Evolutionary conservation across 106 monocot species (phyloP).

Genomic region (Allium sativum): DNA sequence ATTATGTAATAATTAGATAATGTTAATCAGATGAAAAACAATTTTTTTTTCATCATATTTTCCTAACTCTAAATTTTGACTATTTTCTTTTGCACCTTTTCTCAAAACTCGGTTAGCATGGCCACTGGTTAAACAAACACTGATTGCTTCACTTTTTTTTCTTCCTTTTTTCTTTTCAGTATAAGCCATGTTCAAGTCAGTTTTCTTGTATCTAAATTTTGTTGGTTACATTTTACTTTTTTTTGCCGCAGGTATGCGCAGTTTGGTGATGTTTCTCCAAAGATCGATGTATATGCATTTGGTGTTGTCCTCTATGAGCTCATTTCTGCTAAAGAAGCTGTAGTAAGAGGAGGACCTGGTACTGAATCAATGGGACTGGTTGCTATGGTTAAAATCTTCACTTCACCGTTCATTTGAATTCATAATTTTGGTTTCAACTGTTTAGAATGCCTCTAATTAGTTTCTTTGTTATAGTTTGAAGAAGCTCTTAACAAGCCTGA

Average conservation of each 20-base stretch:
- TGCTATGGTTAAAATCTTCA: constrained; percentile 37
- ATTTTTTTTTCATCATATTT: too few species aligned
- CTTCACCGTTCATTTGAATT: neutral
- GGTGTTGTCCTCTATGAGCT: constrained; percentile 96
- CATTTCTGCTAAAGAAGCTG: constrained; percentile 85
- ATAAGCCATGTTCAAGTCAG: neutral
- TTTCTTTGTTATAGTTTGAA: neutral
- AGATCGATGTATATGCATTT: constrained; percentile 94
- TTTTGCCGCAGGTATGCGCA: constrained; percentile 69
- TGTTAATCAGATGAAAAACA: too few species aligned
- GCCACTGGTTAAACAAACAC: neutral
- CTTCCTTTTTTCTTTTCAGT: neutral
- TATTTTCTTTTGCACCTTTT: too few species aligned
- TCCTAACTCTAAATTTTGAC: too few species aligned
- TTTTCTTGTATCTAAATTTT: neutral
- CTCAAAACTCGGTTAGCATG: too few species aligned
- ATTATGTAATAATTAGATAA: too few species aligned
- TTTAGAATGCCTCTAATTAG: neutral
- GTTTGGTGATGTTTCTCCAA: constrained; percentile 83
- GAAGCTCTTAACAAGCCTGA: constrained; percentile 9
- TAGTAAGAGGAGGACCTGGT: constrained; percentile 24
- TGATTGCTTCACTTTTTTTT: neutral
- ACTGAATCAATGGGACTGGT: constrained; percentile 57
- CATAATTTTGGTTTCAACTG: neutral
- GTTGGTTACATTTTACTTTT: too few species aligned